Evolutionary conservation across 2,329 filamentous ascomycete genomes (phyloP).

Genomic region (Trichophyton simii): DNA sequence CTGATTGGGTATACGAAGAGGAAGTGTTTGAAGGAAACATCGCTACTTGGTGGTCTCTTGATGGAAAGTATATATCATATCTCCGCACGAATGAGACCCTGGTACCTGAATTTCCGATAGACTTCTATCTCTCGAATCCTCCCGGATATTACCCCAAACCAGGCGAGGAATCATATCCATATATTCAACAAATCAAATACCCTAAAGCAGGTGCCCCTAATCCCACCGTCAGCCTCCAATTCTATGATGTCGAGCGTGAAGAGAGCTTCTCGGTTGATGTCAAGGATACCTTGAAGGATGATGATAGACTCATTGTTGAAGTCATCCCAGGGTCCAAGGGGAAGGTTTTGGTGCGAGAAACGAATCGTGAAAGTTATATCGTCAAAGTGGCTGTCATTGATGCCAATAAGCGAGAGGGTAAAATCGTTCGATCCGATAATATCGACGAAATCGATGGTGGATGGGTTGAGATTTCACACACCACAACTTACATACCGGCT

Average conservation of each 20-base stretch:
- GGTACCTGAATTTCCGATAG: conserved; percentile 82
- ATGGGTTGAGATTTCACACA: conserved; percentile 90
- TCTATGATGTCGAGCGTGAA: conserved; percentile 69
- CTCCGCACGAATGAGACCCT: conserved; percentile 84
- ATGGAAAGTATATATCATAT: conserved; percentile 82
- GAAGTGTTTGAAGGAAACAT: conserved; percentile 69
- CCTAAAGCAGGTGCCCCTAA: conserved; percentile 93
- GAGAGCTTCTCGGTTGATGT: conserved; percentile 72
- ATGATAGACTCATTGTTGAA: conserved; percentile 82
- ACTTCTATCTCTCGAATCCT: conserved; percentile 83
- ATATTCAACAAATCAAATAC: conserved; percentile 87
- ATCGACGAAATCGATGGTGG: conserved; percentile 80
- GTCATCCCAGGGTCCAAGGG: conserved; percentile 74
- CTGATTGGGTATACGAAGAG: conserved; percentile 93
- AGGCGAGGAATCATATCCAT: conserved; percentile 79
- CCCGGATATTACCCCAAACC: conserved; percentile 55
- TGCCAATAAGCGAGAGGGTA: conserved; percentile 57
- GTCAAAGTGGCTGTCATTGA: conserved; percentile 80
- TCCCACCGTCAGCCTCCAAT: conserved; percentile 72
- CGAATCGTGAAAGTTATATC: conserved; percentile 87
- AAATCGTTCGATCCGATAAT: conserved; percentile 66
- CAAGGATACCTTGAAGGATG: conserved; percentile 61
- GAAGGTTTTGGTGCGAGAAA: conserved; percentile 78
- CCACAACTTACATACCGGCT: conserved; percentile 74
- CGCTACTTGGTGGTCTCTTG: conserved; percentile 89